Conservation (phyloP, 2,329 filamentous ascomycete genomes). For the Colletotrichum nymphaeae region DNA sequence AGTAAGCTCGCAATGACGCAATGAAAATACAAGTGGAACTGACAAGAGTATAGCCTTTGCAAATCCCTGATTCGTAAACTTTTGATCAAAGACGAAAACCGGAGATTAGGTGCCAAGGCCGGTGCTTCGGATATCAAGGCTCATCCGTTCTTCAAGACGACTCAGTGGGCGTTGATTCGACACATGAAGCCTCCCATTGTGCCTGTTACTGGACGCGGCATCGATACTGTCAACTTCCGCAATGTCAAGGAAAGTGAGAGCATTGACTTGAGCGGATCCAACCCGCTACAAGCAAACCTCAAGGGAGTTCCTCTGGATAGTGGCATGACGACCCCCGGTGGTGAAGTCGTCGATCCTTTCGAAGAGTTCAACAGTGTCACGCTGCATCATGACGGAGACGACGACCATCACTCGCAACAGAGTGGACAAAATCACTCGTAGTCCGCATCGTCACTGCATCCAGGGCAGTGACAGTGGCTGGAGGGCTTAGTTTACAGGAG, state of each 20-base stretch:
- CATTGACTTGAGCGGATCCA: conserved; percentile 81
- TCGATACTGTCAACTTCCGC: conserved; percentile 96
- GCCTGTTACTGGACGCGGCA: conserved; percentile 87
- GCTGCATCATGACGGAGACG: conserved; percentile 94
- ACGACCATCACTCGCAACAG: conserved; percentile 54
- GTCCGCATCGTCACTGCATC: not conserved
- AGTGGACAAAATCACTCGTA: conserved; percentile 36
- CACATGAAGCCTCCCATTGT: conserved; percentile 99
- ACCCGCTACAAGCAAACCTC: conserved; percentile 54
- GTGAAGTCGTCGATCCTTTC: conserved; percentile 86
- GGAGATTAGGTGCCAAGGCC: conserved; percentile 90
- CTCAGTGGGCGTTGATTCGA: conserved; percentile 95
- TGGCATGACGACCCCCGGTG: conserved; percentile 85
- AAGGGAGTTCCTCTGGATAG: conserved; percentile 91
- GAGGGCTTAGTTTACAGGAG: conserved; percentile 1
- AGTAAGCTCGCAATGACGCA: conserved; percentile 64
- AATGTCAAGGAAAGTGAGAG: conserved; percentile 98
- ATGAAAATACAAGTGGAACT: conserved; percentile 12
- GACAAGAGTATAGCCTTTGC: conserved; percentile 75
- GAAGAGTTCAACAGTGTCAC: conserved; percentile 99
- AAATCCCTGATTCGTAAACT: conserved; percentile 97
- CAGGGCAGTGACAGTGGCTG: not conserved
- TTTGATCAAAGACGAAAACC: conserved; percentile 96
- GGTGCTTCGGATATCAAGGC: conserved; percentile 97
- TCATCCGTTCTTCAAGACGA: conserved; percentile 95